These are phyloP conservation scores for Acanthamoeba triangularis DNA, from an alignment of 208 protist species.

Conservation along the genomic window DNA sequence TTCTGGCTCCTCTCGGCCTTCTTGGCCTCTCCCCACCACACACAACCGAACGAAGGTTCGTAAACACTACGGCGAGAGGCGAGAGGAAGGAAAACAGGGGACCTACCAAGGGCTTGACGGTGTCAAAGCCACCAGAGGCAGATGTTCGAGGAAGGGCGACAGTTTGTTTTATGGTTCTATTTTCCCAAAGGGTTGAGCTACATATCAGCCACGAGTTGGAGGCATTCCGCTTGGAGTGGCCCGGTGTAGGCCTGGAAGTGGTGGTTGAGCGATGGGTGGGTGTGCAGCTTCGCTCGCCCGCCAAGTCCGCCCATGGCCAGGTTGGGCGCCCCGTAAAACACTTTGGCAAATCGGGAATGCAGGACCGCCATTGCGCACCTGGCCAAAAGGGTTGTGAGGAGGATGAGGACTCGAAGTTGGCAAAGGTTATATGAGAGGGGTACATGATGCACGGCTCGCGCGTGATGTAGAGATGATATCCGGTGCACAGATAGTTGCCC, in stretches of 20 bases:
- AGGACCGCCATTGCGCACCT: constrained; percentile 69
- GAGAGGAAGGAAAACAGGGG: no score
- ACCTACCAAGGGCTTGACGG: no score
- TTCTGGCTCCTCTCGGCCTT: no score
- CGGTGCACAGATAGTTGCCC: constrained; percentile 61
- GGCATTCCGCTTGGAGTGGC: neutral
- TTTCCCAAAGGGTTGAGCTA: neutral
- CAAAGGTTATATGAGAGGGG: neutral
- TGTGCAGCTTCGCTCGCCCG: constrained; percentile 40
- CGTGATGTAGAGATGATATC: constrained; percentile 66
- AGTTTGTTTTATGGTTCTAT: no score
- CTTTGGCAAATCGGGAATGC: constrained; percentile 49
- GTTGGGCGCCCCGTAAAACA: constrained; percentile 22
- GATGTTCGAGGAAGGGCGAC: no score
- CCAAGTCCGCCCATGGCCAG: constrained; percentile 20
- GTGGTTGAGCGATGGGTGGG: constrained; percentile 60
- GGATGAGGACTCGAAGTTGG: neutral
- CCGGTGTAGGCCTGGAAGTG: constrained; percentile 51
- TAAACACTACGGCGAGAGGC: no score
- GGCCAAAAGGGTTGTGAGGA: neutral
- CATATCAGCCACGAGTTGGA: neutral
- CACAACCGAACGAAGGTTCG: no score
- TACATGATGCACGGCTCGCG: constrained; percentile 75
- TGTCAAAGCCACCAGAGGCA: no score
- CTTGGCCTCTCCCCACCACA: no score